These are phyloP conservation scores for Esteya vermicola DNA, from an alignment of 2,329 filamentous ascomycete genomes.

Conservation along the genomic window DNA sequence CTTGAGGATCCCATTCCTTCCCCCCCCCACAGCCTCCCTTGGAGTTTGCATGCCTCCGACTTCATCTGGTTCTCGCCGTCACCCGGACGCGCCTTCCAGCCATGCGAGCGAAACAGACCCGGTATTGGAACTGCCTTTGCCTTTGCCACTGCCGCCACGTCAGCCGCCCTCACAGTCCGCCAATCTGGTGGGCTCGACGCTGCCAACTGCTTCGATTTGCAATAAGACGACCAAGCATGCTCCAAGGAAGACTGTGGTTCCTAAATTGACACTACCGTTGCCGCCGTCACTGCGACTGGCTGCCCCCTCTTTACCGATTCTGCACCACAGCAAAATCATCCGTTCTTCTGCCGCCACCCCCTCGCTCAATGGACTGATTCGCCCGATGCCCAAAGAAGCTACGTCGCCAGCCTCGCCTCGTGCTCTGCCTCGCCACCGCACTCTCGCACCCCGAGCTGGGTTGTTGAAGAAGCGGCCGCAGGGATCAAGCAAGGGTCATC, in stretches of 20 bases:
- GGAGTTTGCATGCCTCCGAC: too few species aligned
- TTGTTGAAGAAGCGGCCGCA: background rate
- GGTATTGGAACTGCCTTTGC: background rate
- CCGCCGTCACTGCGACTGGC: too few species aligned
- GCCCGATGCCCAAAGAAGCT: too few species aligned
- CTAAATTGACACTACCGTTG: too few species aligned
- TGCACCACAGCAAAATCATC: too few species aligned
- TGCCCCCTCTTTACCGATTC: too few species aligned
- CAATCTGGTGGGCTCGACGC: background rate
- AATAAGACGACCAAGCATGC: background rate
- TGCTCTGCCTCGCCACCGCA: background rate
- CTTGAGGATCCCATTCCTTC: too few species aligned
- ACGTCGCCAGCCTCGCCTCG: too few species aligned
- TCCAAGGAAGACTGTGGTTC: too few species aligned
- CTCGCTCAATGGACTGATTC: too few species aligned
- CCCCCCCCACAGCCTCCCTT: too few species aligned
- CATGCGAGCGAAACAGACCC: background rate
- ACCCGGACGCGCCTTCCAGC: background rate
- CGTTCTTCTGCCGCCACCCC: too few species aligned
- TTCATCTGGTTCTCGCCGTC: background rate
- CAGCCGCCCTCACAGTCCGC: background rate
- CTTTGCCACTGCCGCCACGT: background rate
- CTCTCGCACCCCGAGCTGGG: background rate
- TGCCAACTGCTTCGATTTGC: background rate
- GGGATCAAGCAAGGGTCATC: background rate